phyloP scores from a whole-genome alignment of 805 yeast species.

The Yarrowia alimentaria region DNA sequence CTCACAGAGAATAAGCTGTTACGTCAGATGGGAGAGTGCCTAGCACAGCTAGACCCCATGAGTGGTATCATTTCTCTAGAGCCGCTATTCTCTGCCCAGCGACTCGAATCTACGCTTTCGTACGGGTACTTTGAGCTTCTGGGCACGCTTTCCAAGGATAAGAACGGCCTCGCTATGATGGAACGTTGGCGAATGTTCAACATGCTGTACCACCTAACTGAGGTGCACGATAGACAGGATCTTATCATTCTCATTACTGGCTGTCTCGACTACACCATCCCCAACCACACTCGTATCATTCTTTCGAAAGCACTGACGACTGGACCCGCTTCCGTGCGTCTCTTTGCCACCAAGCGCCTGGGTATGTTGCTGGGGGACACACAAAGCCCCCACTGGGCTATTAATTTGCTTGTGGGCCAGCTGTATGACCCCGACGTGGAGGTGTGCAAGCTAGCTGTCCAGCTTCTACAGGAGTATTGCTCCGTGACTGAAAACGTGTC shows the following conservation, averaged over 20 bases:
- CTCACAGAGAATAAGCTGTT: slow-evolving; percentile 71
- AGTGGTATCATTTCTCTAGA: slow-evolving; percentile 72
- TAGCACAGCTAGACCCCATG: slow-evolving; percentile 79
- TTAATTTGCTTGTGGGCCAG: slow-evolving; percentile 59
- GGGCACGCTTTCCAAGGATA: slow-evolving; percentile 63
- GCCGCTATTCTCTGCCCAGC: slow-evolving; percentile 63
- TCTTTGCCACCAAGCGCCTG: slow-evolving; percentile 56
- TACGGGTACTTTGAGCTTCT: slow-evolving; percentile 76
- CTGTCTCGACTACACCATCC: slow-evolving; percentile 57
- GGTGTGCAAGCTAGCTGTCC: slow-evolving; percentile 58
- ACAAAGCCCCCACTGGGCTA: slow-evolving; percentile 44
- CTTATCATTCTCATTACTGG: slow-evolving; percentile 57
- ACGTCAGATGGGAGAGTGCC: slow-evolving; percentile 84
- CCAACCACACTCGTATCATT: slow-evolving; percentile 66
- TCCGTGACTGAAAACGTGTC: slow-evolving; percentile 48
- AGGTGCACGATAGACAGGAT: slow-evolving; percentile 53
- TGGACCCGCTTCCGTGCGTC: slow-evolving; percentile 51
- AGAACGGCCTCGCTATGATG: slow-evolving; percentile 64
- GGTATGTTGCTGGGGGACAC: slow-evolving; percentile 36
- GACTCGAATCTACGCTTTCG: slow-evolving; percentile 63
- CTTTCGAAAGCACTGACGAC: slow-evolving; percentile 63
- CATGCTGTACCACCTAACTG: slow-evolving; percentile 68
- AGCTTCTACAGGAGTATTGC: slow-evolving; percentile 53
- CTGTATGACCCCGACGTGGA: slow-evolving; percentile 63
- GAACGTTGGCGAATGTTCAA: slow-evolving; percentile 84